These are phyloP conservation scores for Schwanniomyces polymorphus DNA, from an alignment of 805 yeast genomes.

Conservation along the genomic window DNA sequence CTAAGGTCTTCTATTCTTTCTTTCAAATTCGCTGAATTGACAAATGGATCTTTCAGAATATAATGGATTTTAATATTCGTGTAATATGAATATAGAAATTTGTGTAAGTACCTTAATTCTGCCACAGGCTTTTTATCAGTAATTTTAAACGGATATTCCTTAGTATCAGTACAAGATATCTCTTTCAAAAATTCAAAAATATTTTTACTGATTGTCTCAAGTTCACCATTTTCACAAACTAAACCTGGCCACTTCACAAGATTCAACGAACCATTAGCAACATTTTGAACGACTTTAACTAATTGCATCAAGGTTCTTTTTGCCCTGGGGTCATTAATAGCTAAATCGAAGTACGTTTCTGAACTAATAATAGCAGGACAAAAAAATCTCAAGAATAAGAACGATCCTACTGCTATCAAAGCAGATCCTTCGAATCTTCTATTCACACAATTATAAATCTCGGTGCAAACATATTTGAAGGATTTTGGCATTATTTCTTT, in stretches of 20 bases:
- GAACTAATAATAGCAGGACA: constrained; percentile 94
- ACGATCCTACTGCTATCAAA: constrained; percentile 77
- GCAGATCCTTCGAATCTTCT: constrained; percentile 63
- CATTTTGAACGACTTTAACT: constrained; percentile 81
- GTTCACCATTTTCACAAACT: constrained; percentile 38
- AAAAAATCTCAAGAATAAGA: constrained; percentile 77
- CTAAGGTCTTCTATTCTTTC: constrained; percentile 27
- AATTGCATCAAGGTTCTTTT: constrained; percentile 73
- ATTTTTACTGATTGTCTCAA: constrained; percentile 25
- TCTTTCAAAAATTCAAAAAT: constrained; percentile 27
- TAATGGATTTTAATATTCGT: constrained; percentile 28
- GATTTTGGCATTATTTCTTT: constrained; percentile 65
- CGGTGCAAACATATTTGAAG: constrained; percentile 67
- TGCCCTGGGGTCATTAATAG: constrained; percentile 28
- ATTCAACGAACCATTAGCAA: constrained; percentile 78
- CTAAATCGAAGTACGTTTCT: constrained; percentile 49
- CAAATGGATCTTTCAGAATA: constrained; percentile 21
- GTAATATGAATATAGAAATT: constrained; percentile 36
- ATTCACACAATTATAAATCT: constrained; percentile 57
- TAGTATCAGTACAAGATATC: constrained; percentile 18
- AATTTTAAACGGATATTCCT: constrained; percentile 25
- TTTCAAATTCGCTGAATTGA: constrained; percentile 14
- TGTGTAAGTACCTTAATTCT: constrained; percentile 40
- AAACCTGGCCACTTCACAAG: constrained; percentile 66
- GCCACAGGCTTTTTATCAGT: constrained; percentile 29